These are phyloP conservation scores for Clonostachys rosea DNA, from an alignment of 2,329 filamentous ascomycete genomes.

Conservation along the genomic window DNA sequence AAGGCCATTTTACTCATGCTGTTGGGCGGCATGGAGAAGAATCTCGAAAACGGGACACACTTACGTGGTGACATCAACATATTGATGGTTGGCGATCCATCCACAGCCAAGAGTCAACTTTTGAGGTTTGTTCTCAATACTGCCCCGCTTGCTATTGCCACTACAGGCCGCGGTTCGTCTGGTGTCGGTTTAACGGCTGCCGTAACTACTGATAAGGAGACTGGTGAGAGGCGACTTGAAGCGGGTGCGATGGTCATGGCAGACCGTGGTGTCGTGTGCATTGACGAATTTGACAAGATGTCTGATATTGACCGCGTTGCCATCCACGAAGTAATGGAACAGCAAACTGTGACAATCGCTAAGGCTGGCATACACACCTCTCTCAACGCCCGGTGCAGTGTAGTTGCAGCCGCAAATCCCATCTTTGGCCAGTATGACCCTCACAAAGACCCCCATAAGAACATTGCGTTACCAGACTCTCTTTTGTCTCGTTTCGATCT, in stretches of 20 bases:
- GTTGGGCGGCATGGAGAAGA: slow-evolving; percentile 95
- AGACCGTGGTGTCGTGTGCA: slow-evolving; percentile 95
- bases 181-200: slow-evolving; percentile 97
- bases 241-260: slow-evolving; percentile 98
- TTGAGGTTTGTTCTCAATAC: slow-evolving; percentile 96
- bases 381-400: slow-evolving; percentile 92
- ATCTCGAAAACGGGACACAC: slow-evolving; percentile 96
- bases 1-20: slow-evolving; percentile 96
- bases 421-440: slow-evolving; percentile 98
- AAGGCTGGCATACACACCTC: slow-evolving; percentile 98
- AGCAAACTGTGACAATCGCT: slow-evolving; percentile 97
- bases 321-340: slow-evolving; percentile 99
- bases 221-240: slow-evolving; percentile 88
- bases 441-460: slow-evolving; percentile 97
- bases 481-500: slow-evolving; percentile 97
- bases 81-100: slow-evolving; percentile 97
- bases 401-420: slow-evolving; percentile 93
- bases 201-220: slow-evolving; percentile 95
- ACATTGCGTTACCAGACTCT: slow-evolving; percentile 95
- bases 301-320: slow-evolving; percentile 96
- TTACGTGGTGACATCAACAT: slow-evolving; percentile 98
- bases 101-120: slow-evolving; percentile 97
- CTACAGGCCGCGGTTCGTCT: slow-evolving; percentile 92
- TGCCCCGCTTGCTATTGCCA: slow-evolving; percentile 91
- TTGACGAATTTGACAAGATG: slow-evolving; percentile 99